Conservation (phyloP, 2,329 filamentous ascomycete species). For the Shiraia sp. region DNA sequence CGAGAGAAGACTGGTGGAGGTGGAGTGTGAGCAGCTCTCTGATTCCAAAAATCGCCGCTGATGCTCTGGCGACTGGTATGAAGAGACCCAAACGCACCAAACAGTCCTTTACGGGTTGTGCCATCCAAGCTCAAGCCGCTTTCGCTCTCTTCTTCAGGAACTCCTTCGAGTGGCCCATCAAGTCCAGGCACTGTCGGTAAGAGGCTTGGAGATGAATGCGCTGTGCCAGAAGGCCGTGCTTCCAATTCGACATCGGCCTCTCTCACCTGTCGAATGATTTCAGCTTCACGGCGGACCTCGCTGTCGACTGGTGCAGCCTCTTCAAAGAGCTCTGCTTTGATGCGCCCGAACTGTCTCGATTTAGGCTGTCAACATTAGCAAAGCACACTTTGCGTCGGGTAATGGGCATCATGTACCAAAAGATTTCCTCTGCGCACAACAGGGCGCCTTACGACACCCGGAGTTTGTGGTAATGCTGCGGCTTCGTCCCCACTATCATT, state of each 20-base stretch:
- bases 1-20: conserved; percentile 59
- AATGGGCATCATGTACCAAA: conserved; percentile 62
- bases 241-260: conserved; percentile 76
- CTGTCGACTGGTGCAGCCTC: conserved; percentile 86
- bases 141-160: conserved; percentile 63
- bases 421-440: conserved; percentile 89
- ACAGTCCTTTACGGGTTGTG: conserved; percentile 49
- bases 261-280: conserved; percentile 92
- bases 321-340: conserved; percentile 85
- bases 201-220: conserved; percentile 70
- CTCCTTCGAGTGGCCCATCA: conserved; percentile 67
- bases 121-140: conserved; percentile 61
- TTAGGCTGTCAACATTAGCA: conserved; percentile 68
- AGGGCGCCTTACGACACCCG: conserved; percentile 77
- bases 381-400: background rate
- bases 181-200: conserved; percentile 59
- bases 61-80: conserved; percentile 76
- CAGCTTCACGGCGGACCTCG: conserved; percentile 87
- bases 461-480: conserved; percentile 55
- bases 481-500: conserved; percentile 78
- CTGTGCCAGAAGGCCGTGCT: conserved; percentile 55
- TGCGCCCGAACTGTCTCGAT: conserved; percentile 92
- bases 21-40: conserved; percentile 62
- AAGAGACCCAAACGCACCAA: conserved; percentile 75
- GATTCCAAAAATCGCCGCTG: conserved; percentile 77